Evolutionary conservation across 2,329 filamentous ascomycete genomes (phyloP).

Genomic region (Penicillium sumatraense): DNA sequence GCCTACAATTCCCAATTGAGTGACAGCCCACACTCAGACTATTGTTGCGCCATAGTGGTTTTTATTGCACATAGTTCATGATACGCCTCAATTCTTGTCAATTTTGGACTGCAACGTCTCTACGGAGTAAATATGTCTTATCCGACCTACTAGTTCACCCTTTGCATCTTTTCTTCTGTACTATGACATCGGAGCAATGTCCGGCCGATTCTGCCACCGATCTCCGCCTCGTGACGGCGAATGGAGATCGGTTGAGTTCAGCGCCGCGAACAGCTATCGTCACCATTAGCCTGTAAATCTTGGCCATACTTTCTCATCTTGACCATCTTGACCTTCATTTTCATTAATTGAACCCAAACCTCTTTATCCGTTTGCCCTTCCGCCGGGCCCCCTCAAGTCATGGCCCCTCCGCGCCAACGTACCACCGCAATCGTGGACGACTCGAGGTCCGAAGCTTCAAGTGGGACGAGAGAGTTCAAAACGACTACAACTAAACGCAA

Average conservation of each 20-base stretch:
- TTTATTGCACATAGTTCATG: not conserved
- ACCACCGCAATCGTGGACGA: conserved; percentile 47
- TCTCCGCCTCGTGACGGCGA: conserved; percentile 32
- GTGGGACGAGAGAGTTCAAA: conserved; percentile 44
- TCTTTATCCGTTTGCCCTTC: conserved; percentile 6
- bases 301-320: conserved; percentile 5
- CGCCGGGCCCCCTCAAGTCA: conserved; percentile 25
- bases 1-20: conserved; percentile 1
- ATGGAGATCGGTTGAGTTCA: conserved; percentile 13
- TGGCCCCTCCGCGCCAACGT: conserved; percentile 54
- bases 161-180: not conserved
- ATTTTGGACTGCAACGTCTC: no score
- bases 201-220: conserved; percentile 30
- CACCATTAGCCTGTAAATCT: conserved; percentile 2
- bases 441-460: conserved; percentile 54
- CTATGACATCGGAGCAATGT: conserved; percentile 11
- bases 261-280: conserved; percentile 8
- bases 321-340: not conserved
- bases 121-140: no score
- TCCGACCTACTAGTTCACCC: not conserved
- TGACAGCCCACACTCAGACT: not conserved
- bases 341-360: conserved; percentile 1
- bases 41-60: not conserved
- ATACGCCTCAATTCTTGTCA: no score
- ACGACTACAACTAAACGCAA: conserved; percentile 37